These are phyloP conservation scores for Sarocladiaceae sp. DNA, from an alignment of 2,329 filamentous ascomycete genomes.

Conservation along the genomic window DNA sequence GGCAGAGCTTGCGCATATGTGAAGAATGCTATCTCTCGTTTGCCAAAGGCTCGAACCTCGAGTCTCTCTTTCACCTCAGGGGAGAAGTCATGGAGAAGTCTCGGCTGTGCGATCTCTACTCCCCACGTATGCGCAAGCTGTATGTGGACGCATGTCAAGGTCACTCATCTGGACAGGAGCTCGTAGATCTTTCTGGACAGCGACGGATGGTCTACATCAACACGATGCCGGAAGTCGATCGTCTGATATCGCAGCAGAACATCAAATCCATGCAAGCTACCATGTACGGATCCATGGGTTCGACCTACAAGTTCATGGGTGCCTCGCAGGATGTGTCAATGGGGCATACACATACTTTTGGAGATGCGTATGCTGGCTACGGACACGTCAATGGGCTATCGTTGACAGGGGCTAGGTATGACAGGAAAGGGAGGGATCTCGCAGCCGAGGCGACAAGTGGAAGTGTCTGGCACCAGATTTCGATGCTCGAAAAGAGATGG, in stretches of 20 bases:
- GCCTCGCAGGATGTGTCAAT: slow-evolving; percentile 10
- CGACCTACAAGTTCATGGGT: slow-evolving; percentile 20
- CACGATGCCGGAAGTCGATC: slow-evolving; percentile 13
- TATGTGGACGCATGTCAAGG: slow-evolving; percentile 12
- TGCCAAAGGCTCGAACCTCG: slow-evolving; percentile 9
- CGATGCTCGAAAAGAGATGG: background rate
- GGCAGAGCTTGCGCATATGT: slow-evolving; percentile 14
- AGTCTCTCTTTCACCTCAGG: background rate
- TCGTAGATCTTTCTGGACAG: slow-evolving; percentile 17
- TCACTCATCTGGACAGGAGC: slow-evolving; percentile 18
- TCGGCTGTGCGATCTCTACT: slow-evolving; percentile 15
- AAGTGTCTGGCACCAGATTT: background rate
- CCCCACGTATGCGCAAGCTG: slow-evolving; percentile 13
- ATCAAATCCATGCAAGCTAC: slow-evolving; percentile 26
- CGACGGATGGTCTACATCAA: slow-evolving; percentile 11
- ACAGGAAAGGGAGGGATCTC: background rate
- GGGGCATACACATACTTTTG: slow-evolving; percentile 21
- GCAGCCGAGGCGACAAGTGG: background rate
- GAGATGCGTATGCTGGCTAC: slow-evolving; percentile 24
- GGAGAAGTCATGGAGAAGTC: background rate
- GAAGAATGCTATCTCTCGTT: slow-evolving; percentile 13
- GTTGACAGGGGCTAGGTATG: slow-evolving; percentile 18
- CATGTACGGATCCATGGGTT: slow-evolving; percentile 19
- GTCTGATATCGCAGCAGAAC: slow-evolving; percentile 13
- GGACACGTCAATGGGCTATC: slow-evolving; percentile 23